phyloP scores from a whole-genome alignment of 768 basidiomycete species.

The Leccinum variicolor region DNA sequence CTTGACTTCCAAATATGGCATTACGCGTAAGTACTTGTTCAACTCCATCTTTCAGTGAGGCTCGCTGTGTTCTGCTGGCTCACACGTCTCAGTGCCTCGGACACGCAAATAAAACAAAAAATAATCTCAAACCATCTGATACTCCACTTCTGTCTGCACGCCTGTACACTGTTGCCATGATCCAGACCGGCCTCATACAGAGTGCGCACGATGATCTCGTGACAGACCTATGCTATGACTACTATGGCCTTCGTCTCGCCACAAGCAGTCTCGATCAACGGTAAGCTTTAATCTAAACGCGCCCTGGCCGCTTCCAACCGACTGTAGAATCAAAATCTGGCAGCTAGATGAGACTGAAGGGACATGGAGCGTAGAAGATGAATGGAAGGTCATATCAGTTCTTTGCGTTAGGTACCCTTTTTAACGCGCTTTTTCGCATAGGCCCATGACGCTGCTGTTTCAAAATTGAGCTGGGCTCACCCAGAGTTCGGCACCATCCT shows the following conservation, averaged over 20 bases:
- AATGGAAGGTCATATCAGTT: constrained; percentile 77
- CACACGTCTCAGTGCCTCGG: neutral
- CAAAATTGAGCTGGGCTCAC: constrained; percentile 85
- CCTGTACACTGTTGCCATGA: constrained; percentile 39
- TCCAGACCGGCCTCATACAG: constrained; percentile 76
- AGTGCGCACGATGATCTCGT: constrained; percentile 79
- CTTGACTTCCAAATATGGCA: constrained; percentile 5
- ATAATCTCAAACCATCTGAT: neutral
- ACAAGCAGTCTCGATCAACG: constrained; percentile 82
- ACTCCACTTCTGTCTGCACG: neutral
- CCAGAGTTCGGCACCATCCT: constrained; percentile 88
- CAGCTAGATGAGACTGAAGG: constrained; percentile 67
- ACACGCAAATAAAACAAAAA: neutral
- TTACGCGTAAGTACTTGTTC: neutral
- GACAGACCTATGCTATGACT: constrained; percentile 87
- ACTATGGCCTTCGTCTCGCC: constrained; percentile 79
- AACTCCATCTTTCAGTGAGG: neutral
- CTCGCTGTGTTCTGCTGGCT: neutral
- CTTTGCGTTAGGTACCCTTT: neutral
- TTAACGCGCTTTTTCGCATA: constrained; percentile 29
- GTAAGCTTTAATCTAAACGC: constrained; percentile 35
- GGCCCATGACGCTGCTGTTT: constrained; percentile 94
- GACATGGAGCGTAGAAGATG: constrained; percentile 75
- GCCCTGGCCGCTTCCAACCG: constrained; percentile 10
- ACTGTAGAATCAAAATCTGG: constrained; percentile 77